Conservation (phyloP, 2,329 filamentous ascomycete species). For the Penicillium carneum region DNA sequence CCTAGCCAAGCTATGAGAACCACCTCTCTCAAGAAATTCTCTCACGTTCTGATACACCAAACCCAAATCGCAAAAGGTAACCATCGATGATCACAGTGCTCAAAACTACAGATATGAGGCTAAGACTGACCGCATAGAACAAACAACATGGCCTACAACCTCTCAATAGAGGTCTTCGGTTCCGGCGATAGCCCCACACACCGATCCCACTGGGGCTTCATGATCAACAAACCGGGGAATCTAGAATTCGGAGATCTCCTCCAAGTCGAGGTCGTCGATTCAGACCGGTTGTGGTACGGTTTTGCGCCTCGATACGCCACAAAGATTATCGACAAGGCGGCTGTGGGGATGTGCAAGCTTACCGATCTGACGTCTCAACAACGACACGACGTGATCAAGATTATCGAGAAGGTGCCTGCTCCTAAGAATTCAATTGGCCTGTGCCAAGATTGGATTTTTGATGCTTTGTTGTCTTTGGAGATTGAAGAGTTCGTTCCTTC, state of each 20-base stretch:
- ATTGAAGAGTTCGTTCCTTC: constrained; percentile 37
- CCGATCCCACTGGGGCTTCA: constrained; percentile 38
- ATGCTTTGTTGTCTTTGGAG: constrained; percentile 35
- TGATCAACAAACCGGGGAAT: constrained; percentile 31
- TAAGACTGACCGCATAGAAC: not conserved
- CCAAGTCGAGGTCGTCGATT: constrained; percentile 36
- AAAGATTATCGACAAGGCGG: constrained; percentile 32
- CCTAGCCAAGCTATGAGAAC: constrained; percentile 6
- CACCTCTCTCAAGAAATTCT: not conserved
- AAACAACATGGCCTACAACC: constrained; percentile 26
- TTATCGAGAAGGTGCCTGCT: constrained; percentile 31
- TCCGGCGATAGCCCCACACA: constrained; percentile 33
- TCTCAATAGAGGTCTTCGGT: constrained; percentile 37
- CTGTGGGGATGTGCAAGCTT: constrained; percentile 34
- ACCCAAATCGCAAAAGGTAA: not conserved
- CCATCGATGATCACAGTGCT: not conserved
- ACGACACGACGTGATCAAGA: constrained; percentile 28
- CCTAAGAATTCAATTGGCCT: constrained; percentile 31
- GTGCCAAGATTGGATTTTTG: constrained; percentile 40
- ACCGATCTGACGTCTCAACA: constrained; percentile 28
- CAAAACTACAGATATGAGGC: not conserved
- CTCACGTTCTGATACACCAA: not conserved
- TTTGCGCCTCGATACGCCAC: constrained; percentile 34
- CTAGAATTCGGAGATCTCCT: constrained; percentile 35
- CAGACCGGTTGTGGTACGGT: constrained; percentile 35